Base-by-base conservation (phyloP, 805 yeast species). In the Teunomyces pallodes region DNA sequence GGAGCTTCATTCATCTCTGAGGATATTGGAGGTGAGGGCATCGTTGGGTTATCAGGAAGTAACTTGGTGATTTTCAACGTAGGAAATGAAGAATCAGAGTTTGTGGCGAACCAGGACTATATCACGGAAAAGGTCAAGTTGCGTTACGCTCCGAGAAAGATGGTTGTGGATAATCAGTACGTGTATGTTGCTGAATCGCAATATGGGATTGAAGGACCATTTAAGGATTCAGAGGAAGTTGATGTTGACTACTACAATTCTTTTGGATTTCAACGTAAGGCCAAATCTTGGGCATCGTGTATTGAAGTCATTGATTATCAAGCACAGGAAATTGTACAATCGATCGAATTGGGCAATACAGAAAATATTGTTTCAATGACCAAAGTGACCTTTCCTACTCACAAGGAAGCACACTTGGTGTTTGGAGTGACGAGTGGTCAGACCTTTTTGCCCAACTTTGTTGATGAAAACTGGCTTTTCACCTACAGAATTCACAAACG, bases 1-100 rank as follows among this genome's bases (percentile, higher is more conserved):
- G 86, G 84, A 0, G 66, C 80, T 8, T 67, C 82, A 0, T 83
- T 89, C 57, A 68, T 69, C 16, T 82, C 88, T 39, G 87, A 80
- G 49, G 94, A 87, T 50, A 67, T 73, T 26, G 76, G 76, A 8
- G 72, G 70, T n/a, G 73, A 69, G 45, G 92, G 92, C 1, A 67
- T 84, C 3, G 82, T 89, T 26, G 90, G 87, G 0, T 71, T 87
- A 13, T 69, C 71, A 33, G 80, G 76, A 2, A 72, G 71, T 38
- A 74, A 68, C 16, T 66, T 89, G 49, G 65, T 75, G 2, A 86
- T 87, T 28, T 75, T 84, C 57, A 75, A 82, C 0, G 59, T 81
- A 31, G 84, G 82, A 5, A 75, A 72, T 30, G 74, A 67, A 29
- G 61, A 62, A 10, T 49, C 58, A 2, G 65, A 56, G 5, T 61